Evolutionary conservation across 106 monocot genomes (phyloP), one percentile per base, ranked within the genome.

Genomic region (Dendrobium chrysotoxum): DNA sequence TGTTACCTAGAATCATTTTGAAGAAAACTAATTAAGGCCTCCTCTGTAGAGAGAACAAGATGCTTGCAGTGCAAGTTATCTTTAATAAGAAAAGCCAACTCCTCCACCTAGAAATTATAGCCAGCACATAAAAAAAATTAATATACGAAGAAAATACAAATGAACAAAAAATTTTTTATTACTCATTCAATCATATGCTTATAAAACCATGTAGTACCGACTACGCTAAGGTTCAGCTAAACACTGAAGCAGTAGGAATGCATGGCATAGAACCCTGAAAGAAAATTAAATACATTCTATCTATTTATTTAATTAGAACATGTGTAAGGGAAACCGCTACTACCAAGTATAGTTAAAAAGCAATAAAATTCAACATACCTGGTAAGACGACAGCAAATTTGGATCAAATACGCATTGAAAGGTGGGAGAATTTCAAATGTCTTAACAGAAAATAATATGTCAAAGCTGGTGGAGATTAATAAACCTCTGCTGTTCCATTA

Each of bases 1-100:
- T 35, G 42, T 76, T 85, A 93, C 94, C 89, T 86, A 75, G 86
- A 61, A 86, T 88, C 87, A 72, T 88, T 79, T 79, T 91, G 88
- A 81, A 96, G 87, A 76, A 88, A 87, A 58, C 82, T 81, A 55
- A 90, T 45, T 44, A 96, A 75, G 3, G 80, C 77, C 80, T 96
- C 93, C 58, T 96, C 96, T 39, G 88, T 83, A 23, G 93, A 91
- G 67, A 96, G 91, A 74, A 96, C 78, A 81, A 96, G 91, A 79
- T 96, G 96, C 83, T 96, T 96, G 93, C 86, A 84, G 77, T 80
- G 82, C 55, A 96, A 85, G 80, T 96, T 96, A 64, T 96, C 96
- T 86, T 93, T 96, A 53, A 96, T 83, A 78, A 96, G 96, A 46
- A 80, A 88, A 75, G 96, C 96, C 85, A 96, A 75, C 79, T 96